Conservation (phyloP, 768 basidiomycete genomes). For the Russula sp. region DNA sequence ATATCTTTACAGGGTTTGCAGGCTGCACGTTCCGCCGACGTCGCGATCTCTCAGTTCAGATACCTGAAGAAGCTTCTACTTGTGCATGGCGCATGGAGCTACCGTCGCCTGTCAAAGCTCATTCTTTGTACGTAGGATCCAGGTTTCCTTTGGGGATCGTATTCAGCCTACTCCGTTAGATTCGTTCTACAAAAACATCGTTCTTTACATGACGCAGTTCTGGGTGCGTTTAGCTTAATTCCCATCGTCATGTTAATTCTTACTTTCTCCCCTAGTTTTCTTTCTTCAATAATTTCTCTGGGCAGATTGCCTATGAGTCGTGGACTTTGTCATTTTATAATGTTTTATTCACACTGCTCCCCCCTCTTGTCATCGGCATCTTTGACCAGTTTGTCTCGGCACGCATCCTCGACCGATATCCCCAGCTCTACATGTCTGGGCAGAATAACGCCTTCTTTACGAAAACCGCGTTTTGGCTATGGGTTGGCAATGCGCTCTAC, state of each 20-base stretch:
- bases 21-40: constrained; percentile 95
- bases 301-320: constrained; percentile 96
- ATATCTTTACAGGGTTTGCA: constrained; percentile 67
- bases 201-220: constrained; percentile 97
- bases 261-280: constrained; percentile 60
- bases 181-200: constrained; percentile 99
- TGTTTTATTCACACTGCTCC: constrained; percentile 91
- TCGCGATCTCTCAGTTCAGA: constrained; percentile 97
- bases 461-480: constrained; percentile 86
- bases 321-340: constrained; percentile 99
- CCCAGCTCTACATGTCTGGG: constrained; percentile 91
- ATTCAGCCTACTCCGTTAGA: constrained; percentile 40
- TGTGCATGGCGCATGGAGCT: constrained; percentile 99
- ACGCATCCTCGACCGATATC: constrained; percentile 92
- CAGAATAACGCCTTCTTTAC: constrained; percentile 94
- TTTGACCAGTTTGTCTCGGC: constrained; percentile 99
- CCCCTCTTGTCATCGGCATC: constrained; percentile 94
- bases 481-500: constrained; percentile 84
- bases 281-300: constrained; percentile 99
- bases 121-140: constrained; percentile 71
- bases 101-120: constrained; percentile 88
- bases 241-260: constrained; percentile 18
- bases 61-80: constrained; percentile 91
- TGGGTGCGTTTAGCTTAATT: constrained; percentile 56
- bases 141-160: constrained; percentile 11